phyloP scores from a whole-genome alignment of 2,329 filamentous ascomycete genomes.

The Aspergillus sp. region DNA sequence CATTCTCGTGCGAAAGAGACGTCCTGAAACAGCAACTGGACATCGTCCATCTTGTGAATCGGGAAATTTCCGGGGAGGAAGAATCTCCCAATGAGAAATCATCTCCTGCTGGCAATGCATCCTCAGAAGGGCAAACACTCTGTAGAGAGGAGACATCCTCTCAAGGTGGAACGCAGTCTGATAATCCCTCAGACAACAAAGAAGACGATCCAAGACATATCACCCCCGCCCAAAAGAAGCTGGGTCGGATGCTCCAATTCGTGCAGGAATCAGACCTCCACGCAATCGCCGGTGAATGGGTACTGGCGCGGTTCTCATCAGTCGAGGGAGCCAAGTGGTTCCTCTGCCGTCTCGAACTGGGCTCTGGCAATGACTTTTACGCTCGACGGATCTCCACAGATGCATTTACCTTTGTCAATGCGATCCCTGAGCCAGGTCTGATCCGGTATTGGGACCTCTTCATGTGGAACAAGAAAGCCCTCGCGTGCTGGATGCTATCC shows the following conservation, averaged over 20 bases:
- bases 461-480: conserved; percentile 12
- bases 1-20: conserved; percentile 8
- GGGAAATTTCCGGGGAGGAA: not conserved
- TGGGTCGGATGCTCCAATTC: conserved; percentile 15
- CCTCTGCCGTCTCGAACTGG: conserved; percentile 12
- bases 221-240: conserved; percentile 1
- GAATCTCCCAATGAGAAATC: not conserved
- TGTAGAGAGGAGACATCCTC: too few species aligned
- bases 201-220: not conserved
- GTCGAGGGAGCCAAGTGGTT: conserved; percentile 14
- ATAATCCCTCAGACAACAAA: not conserved
- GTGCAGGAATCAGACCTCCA: conserved; percentile 13
- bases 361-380: conserved; percentile 11
- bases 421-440: conserved; percentile 14
- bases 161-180: too few species aligned
- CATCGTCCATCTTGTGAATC: conserved; percentile 8
- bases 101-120: not conserved
- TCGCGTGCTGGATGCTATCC: not conserved
- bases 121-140: too few species aligned
- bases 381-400: conserved; percentile 15
- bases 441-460: conserved; percentile 15
- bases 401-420: conserved; percentile 12
- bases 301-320: conserved; percentile 14
- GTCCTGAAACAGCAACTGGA: conserved; percentile 9
- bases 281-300: conserved; percentile 17